Percentiles rank a stretch among this genome's conserved stretches.
These are phyloP conservation scores for Pseudonitzschia multiseries DNA, from an alignment of 108 stramenopile genomes.

Conservation along the genomic window DNA sequence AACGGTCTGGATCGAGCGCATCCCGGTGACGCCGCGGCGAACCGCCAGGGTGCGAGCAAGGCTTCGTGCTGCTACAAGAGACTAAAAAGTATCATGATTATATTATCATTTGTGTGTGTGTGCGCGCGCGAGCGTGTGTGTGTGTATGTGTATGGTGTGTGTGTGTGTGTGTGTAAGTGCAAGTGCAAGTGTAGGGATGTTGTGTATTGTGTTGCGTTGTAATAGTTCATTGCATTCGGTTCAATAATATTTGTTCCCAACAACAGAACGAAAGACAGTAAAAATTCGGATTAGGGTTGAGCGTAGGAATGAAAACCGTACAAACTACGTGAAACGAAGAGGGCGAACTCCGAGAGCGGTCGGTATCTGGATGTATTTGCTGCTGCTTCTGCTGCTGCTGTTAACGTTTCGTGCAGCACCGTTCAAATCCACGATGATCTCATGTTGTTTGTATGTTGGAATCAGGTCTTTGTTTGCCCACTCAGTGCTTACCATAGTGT, in stretches of 20 bases:
- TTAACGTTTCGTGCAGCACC: too few relatives aligned
- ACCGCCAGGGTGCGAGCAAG: constrained; percentile 29
- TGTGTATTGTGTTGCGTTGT: too few relatives aligned
- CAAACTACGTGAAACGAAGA: too few relatives aligned
- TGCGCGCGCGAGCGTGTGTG: too few relatives aligned
- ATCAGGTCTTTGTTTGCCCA: too few relatives aligned
- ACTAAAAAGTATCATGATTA: constrained; percentile 12
- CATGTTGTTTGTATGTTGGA: too few relatives aligned
- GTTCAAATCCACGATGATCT: too few relatives aligned
- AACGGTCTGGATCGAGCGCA: constrained; percentile 65
- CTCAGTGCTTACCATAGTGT: background rate
- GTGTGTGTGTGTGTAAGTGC: too few relatives aligned
- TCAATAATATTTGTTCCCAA: background rate
- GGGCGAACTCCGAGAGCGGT: too few relatives aligned
- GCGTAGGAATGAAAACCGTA: background rate
- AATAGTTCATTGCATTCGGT: background rate
- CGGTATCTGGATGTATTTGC: too few relatives aligned
- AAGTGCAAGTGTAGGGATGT: background rate
- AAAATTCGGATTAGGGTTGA: background rate
- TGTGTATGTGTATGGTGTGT: background rate
- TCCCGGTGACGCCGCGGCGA: constrained; percentile 12
- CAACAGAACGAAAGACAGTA: background rate
- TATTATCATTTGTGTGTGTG: too few relatives aligned
- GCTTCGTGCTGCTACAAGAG: constrained; percentile 28
- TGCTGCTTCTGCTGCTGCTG: too few relatives aligned